Base-by-base conservation (phyloP, 257 asterid species). In the Scutellaria barbata region DNA sequence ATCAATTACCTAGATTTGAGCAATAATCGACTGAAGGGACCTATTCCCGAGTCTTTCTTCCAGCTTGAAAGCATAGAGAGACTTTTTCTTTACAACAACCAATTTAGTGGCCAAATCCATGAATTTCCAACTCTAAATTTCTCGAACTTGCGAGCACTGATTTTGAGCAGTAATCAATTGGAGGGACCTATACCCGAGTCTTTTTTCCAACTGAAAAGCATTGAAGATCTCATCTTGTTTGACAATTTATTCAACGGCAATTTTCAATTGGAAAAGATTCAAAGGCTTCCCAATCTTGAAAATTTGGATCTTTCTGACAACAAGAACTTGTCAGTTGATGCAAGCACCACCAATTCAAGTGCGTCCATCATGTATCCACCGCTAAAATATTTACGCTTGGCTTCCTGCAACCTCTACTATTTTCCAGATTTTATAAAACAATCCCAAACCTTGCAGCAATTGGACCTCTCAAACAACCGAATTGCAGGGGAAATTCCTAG, bases 221-320 rank as follows among this genome's bases (percentile, higher is more conserved):
- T 81, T n/a, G 40, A 1, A 2, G 20, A 1, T 25, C 71, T 81
- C 5, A 9, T 2, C 17, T 73, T 81, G n/a, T 73, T 81, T 41
- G 8, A 52, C 62, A 81, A 81, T 74, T 52, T 14, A 51, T 77
- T 81, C 60, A 65, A 6, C 16, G 82, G 78, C 48, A 60, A 57
- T n/a, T 4, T 74, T 10, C 62, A 11, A 20, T 22, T 74, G 12
- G 75, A 53, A 35, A 51, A 46, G 35, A 22, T 83, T 58, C 69
- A 56, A 10, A 71, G 11, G 9, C 69, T 82, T 16, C 20, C 0
- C 11, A 76, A 68, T 30, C 85, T 86, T 8, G 1, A 63, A 13
- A n/a, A 0, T 0, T 79, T 86, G 0, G 81, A 73, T 61, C 89
- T 86, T 66, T 80, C 84, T 17, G 11, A 68, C 63, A 86, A 86